These are phyloP conservation scores for Aureobasidium lini DNA, from an alignment of 2,329 filamentous ascomycete genomes.

Conservation along the genomic window DNA sequence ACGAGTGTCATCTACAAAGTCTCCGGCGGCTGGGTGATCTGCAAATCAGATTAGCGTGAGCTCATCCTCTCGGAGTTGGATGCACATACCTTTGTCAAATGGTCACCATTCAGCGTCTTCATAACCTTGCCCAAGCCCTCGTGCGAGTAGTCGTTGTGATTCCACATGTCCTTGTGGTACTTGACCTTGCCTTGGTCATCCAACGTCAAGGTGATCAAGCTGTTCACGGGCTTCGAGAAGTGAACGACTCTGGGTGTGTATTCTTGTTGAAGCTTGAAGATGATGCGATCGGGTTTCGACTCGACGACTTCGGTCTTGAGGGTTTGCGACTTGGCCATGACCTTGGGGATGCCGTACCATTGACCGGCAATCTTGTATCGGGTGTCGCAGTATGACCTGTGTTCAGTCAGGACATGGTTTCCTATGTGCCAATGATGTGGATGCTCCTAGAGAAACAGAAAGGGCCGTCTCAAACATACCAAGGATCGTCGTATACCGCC, in stretches of 20 bases:
- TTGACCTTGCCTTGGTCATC: constrained; percentile 35
- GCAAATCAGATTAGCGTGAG: background rate
- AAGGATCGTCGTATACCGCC: constrained; percentile 42
- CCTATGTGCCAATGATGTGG: constrained; percentile 34
- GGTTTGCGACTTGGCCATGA: constrained; percentile 34
- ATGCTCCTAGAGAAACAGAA: too few species aligned
- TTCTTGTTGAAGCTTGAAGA: constrained; percentile 43
- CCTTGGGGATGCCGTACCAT: constrained; percentile 30
- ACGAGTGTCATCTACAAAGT: constrained; percentile 3
- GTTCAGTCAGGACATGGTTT: constrained; percentile 30
- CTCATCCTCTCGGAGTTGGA: background rate
- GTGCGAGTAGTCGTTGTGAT: constrained; percentile 42
- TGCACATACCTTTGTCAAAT: constrained; percentile 30
- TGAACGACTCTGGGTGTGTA: constrained; percentile 37
- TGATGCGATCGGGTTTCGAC: constrained; percentile 32
- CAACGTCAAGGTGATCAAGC: constrained; percentile 34
- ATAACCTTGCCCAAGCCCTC: constrained; percentile 40
- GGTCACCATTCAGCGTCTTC: constrained; percentile 44
- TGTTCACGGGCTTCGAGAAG: constrained; percentile 33
- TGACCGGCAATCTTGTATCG: constrained; percentile 39
- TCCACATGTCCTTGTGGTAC: constrained; percentile 46
- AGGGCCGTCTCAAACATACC: constrained; percentile 15
- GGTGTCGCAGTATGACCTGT: constrained; percentile 37
- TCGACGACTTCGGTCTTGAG: constrained; percentile 37
- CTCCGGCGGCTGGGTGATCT: constrained; percentile 16